Conservation (phyloP, 83 land plant genomes). For the Thuja plicata region DNA sequence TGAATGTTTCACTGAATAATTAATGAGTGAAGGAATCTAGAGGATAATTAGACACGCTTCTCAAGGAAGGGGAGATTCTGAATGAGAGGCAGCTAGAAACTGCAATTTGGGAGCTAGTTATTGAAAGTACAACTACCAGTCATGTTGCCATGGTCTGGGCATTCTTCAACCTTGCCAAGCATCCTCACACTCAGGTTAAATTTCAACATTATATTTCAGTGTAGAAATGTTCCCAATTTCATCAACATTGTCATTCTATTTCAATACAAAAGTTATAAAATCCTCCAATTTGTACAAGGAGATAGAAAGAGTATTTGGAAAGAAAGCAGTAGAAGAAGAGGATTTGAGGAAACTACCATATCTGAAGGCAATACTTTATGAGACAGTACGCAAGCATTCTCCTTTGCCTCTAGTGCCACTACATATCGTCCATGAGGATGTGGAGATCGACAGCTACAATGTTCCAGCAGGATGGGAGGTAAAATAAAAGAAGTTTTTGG, state of each 20-base stretch:
- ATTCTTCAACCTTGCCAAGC: neutral
- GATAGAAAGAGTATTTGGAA: constrained; percentile 28
- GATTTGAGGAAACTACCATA: constrained; percentile 63
- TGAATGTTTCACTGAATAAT: neutral
- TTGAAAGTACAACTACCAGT: neutral
- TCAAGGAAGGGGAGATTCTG: neutral
- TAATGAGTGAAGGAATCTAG: neutral
- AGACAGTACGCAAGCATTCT: too few species aligned
- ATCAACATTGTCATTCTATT: too few species aligned
- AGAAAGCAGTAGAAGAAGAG: constrained; percentile 58
- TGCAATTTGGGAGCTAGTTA: neutral
- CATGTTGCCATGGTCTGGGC: neutral
- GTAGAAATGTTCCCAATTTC: too few species aligned
- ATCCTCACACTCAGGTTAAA: neutral
- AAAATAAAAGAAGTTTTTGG: too few species aligned
- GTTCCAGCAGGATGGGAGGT: too few species aligned
- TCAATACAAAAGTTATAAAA: too few species aligned
- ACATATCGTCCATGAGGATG: too few species aligned
- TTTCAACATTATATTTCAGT: too few species aligned
- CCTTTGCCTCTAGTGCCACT: too few species aligned
- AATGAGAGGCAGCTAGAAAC: neutral
- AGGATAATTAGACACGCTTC: neutral
- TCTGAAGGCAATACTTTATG: constrained; percentile 61
- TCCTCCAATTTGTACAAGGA: neutral
- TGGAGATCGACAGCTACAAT: too few species aligned